Evolutionary conservation across 768 basidiomycete genomes (phyloP), one percentile per base, ranked within the genome.

Genomic region (Tubosaeta brunneosetosa): DNA sequence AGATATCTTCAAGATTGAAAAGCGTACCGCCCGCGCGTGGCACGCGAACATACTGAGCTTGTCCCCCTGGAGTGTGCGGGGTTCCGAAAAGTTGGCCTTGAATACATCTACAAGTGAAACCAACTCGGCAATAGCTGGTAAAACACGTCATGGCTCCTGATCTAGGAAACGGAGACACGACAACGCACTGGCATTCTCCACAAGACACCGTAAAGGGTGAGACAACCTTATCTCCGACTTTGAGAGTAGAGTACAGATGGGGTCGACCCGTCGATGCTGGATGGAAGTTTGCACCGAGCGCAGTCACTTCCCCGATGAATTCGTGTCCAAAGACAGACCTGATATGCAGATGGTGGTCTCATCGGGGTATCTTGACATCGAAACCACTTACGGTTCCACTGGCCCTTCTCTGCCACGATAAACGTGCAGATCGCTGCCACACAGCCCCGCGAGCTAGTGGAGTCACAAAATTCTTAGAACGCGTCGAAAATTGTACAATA

Each of bases 131-230:
- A 44, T 81, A 79, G 46, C 89, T 91, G 49, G 16, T 27, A 37
- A 25, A 42, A 26, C 14, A 17, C 3, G 27, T 48, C 27, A 50
- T 32, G 14, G 49, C 6, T 17, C 8, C 26, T 13, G 25, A 17
- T 40, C 1, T 8, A 14, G 6, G n/a, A 44, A 19, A 29, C 10
- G 12, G 29, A 32, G 5, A 11, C 14, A 27, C 4, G 36, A 38
- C 2, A 40, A 76, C 83, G 62, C 54, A 91, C 88, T 84, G 80
- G 77, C 90, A 92, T 63, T 91, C 88, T n/a, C 84, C 85, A 57
- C 90, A 92, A 45, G 81, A 87, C n/a, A 79, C 76, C 0, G 88
- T 88, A 68, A 91, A 91, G 3, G 90, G 86, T 1, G 87, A 83
- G 22, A 91, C 82, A 13, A 91, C 85, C 61, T 82, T 86, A 63